Evolutionary conservation across 2,329 filamentous ascomycete species (phyloP).

Genomic region (Alternaria sp.): DNA sequence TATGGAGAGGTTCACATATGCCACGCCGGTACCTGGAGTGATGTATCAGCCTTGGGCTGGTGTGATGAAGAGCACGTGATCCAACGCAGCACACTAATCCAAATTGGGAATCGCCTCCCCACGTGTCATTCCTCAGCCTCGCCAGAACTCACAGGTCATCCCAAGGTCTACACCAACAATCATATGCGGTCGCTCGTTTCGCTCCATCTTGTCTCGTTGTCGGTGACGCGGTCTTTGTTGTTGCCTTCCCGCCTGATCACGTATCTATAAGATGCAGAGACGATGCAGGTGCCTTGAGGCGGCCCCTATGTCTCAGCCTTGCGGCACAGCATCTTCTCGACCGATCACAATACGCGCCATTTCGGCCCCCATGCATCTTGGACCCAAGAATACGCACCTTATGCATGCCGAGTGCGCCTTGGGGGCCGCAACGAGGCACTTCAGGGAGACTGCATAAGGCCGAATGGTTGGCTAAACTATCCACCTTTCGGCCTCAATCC

Average conservation of each 20-base stretch:
- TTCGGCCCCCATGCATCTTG: conserved; percentile 3
- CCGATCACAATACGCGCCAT: conserved; percentile 9
- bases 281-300: conserved; percentile 3
- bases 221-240: neutral
- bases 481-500: no score
- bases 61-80: conserved; percentile 9
- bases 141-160: conserved; percentile 46
- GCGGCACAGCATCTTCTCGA: conserved; percentile 22
- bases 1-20: conserved; percentile 47
- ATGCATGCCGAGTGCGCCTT: neutral
- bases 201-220: conserved; percentile 16
- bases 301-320: conserved; percentile 28
- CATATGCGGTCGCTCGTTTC: conserved; percentile 38
- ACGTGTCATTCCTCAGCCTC: neutral
- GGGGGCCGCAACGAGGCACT: neutral
- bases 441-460: neutral
- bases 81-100: neutral
- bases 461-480: no score
- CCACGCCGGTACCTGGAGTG: conserved; percentile 45
- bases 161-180: conserved; percentile 45
- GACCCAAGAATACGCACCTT: neutral
- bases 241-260: conserved; percentile 1
- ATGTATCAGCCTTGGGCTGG: neutral
- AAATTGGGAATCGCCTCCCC: neutral
- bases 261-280: conserved; percentile 7